These are phyloP conservation scores for Phytophthora ohioensis DNA, from an alignment of 352 stramenopile species.

Conservation along the genomic window DNA sequence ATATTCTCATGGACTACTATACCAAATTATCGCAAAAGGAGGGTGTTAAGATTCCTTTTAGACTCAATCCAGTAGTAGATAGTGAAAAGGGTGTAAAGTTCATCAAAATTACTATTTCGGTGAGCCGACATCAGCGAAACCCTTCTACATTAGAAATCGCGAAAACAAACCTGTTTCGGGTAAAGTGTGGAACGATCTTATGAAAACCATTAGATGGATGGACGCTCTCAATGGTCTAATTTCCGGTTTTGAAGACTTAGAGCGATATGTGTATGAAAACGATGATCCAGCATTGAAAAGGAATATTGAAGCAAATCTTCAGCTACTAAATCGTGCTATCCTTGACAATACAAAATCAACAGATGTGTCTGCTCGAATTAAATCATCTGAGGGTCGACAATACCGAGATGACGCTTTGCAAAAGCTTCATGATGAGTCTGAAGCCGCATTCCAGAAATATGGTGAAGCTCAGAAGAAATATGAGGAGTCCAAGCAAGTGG, in stretches of 20 bases:
- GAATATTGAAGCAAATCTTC: conserved; percentile 31
- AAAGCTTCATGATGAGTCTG: conserved; percentile 29
- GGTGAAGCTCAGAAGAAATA: conserved; percentile 24
- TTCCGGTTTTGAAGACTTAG: conserved; percentile 26
- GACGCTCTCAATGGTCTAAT: conserved; percentile 24
- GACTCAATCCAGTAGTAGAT: conserved; percentile 29
- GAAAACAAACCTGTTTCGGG: conserved; percentile 28
- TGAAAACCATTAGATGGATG: conserved; percentile 35
- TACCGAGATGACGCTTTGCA: conserved; percentile 21
- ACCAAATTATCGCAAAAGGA: conserved; percentile 13
- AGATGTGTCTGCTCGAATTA: conserved; percentile 26
- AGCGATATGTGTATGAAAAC: conserved; percentile 24
- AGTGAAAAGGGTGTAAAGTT: conserved; percentile 15
- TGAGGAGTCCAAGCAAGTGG: neutral
- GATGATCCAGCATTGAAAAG: conserved; percentile 14
- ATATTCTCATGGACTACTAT: conserved; percentile 28
- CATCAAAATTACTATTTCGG: conserved; percentile 30
- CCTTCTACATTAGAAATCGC: conserved; percentile 27
- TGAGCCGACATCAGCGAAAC: conserved; percentile 25
- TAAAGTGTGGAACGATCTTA: conserved; percentile 24
- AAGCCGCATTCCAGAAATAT: conserved; percentile 22
- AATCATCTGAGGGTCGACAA: conserved; percentile 18
- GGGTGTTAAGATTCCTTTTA: conserved; percentile 23
- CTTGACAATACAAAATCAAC: conserved; percentile 30
- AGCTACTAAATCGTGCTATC: conserved; percentile 22